A percentile compares a stretch with the other conserved stretches of the same genome.
Conservation (phyloP, 2,329 filamentous ascomycete genomes). For the Thelonectria rubi region DNA sequence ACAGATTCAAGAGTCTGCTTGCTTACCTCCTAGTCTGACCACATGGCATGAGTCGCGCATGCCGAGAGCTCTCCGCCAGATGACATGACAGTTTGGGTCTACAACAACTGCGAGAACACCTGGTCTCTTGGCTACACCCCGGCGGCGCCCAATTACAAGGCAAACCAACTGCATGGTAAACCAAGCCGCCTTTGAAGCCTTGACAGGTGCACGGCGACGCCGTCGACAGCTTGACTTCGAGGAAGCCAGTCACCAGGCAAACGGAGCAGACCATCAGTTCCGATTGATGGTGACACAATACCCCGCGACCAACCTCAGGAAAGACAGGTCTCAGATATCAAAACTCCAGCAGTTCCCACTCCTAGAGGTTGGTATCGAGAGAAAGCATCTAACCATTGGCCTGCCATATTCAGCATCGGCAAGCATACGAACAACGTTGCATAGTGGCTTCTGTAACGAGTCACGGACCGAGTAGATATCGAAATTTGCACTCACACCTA, state of each 20-base stretch:
- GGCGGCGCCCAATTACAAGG: not conserved
- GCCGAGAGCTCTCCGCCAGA: not conserved
- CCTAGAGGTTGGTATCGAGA: not conserved
- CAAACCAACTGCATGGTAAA: not conserved
- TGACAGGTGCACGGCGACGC: not conserved
- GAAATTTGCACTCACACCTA: not conserved
- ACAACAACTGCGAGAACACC: not conserved
- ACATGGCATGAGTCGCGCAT: not conserved
- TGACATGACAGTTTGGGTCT: not conserved
- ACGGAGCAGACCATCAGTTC: not conserved
- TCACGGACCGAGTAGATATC: not conserved
- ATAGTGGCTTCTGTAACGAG: not conserved
- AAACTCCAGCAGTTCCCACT: not conserved
- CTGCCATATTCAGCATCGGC: not conserved
- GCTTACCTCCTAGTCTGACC: constrained; percentile 9
- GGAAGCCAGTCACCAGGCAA: not conserved
- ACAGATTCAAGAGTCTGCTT: constrained; percentile 16
- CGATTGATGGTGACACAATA: not conserved
- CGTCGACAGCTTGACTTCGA: not conserved
- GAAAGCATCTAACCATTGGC: not conserved
- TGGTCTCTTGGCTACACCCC: not conserved
- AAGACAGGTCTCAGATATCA: not conserved
- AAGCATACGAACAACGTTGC: not conserved
- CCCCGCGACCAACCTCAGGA: not conserved
- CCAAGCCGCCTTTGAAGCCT: not conserved